Conservation (phyloP, 768 basidiomycete genomes). For the Leccinum boreale region DNA sequence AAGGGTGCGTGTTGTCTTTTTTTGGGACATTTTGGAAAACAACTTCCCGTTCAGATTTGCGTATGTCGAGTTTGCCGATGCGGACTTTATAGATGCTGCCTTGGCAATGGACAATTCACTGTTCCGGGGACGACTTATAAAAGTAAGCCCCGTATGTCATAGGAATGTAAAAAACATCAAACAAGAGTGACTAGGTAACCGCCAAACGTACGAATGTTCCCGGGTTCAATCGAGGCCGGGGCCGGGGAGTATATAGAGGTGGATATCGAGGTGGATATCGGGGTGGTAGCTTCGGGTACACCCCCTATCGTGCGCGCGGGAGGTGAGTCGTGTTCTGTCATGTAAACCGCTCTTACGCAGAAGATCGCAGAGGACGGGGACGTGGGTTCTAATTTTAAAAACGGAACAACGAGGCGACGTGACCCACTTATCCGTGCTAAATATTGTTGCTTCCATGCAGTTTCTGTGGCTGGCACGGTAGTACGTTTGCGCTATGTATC, state of each 20-base stretch:
- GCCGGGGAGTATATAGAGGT: conserved; percentile 65
- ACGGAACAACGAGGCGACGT: conserved; percentile 17
- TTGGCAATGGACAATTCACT: conserved; percentile 93
- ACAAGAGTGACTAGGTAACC: conserved; percentile 63
- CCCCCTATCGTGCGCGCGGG: conserved; percentile 63
- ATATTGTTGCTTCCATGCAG: conserved; percentile 7
- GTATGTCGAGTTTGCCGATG: conserved; percentile 97
- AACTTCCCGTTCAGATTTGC: conserved; percentile 66
- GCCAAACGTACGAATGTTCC: conserved; percentile 96
- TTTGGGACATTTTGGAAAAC: conserved; percentile 9
- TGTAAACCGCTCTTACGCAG: conserved; percentile 6
- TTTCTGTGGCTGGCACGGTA: conserved; percentile 8
- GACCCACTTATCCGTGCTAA: conserved; percentile 8
- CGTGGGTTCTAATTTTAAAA: conserved; percentile 53
- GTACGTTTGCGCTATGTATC: conserved; percentile 26
- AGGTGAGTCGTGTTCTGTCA: conserved; percentile 47
- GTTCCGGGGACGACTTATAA: conserved; percentile 90
- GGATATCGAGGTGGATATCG: conserved; percentile 60
- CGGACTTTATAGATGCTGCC: conserved; percentile 87
- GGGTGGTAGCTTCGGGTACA: conserved; percentile 51
- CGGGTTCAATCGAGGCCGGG: conserved; percentile 82
- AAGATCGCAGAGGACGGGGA: conserved; percentile 58
- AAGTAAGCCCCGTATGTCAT: conserved; percentile 47
- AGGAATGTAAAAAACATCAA: neutral
- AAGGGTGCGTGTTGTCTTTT: conserved; percentile 62